A percentile compares a stretch with the other conserved stretches of the same genome.
phyloP scores from a whole-genome alignment of 345 rosid species.

The Eucalyptus pumila region DNA sequence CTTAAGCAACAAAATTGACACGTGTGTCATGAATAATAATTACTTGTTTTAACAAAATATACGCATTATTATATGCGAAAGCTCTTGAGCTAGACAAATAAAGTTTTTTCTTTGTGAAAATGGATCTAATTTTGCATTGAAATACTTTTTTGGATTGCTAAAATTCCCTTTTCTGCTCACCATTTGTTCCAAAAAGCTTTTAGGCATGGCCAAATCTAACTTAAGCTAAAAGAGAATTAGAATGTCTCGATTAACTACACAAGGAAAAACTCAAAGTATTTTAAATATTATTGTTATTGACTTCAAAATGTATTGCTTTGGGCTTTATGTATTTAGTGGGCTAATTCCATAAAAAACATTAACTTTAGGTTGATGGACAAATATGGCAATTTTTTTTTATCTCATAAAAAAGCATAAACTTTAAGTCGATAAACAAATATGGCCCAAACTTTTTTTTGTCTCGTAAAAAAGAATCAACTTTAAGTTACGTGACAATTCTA shows the following conservation, averaged over 20 bases:
- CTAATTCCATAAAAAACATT: accelerated
- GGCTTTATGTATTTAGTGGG: not conserved
- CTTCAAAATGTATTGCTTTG: not conserved
- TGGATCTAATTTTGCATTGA: not conserved
- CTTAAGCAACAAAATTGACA: not conserved
- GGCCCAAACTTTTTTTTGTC: accelerated
- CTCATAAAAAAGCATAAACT: too few relatives aligned
- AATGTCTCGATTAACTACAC: not conserved
- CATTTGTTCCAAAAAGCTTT: not conserved
- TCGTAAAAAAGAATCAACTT: too few relatives aligned
- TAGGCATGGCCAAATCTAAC: not conserved
- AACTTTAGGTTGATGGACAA: too few relatives aligned
- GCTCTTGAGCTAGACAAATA: not conserved
- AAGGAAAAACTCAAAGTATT: not conserved
- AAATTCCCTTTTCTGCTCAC: not conserved
- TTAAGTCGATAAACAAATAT: accelerated
- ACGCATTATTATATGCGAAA: not conserved
- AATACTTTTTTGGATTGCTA: not conserved
- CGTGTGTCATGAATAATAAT: not conserved
- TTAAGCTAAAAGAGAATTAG: not conserved
- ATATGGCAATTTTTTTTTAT: too few relatives aligned
- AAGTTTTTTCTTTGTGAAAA: not conserved
- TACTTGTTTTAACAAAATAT: not conserved
- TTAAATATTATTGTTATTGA: not conserved
- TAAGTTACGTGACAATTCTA: accelerated